Evolutionary conservation across 2,329 filamentous ascomycete species (phyloP), one percentile per base, ranked within the genome.

Genomic region (Paracoccidioides brasiliensis): DNA sequence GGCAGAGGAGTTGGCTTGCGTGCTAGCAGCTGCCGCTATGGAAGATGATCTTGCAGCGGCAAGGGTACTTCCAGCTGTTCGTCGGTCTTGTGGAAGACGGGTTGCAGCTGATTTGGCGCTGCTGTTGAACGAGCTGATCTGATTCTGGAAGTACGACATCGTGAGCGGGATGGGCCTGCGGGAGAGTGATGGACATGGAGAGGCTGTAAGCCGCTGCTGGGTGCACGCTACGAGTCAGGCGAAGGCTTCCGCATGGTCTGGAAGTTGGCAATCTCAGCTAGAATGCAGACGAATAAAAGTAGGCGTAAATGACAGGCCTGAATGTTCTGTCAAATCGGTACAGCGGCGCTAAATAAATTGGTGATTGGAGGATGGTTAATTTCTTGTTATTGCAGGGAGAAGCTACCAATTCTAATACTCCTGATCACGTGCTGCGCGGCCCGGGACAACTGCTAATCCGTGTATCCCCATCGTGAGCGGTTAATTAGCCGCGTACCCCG

Each of bases 131-230:
- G 73, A 77, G 56, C 79, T 80, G 60, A 82, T 78, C 69, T 85
- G 81, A 63, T 81, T 82, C 63, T 85, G 80, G 58, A 86, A 78
- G 62, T 81, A 83, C 56, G 81, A 82, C 80, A 83, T 85, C 63
- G 54, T 71, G 68, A 64, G 59, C 53, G 44, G 10, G 38, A 33
- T 30, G 32, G 3, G 22, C 22, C 22, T 9, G 30, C 10, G 30
- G 15, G 38, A 42, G 12, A 4, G 35, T n/a, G 8, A 9, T 4
- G 14, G 33, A 55, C 2, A 9, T 1, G 37, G 44, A 35, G 32
- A 40, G 32, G 35, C 37, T 28, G 44, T 37, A 32, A 15, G 50
- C 38, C 33, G 41, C 46, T 30, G 32, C 45, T 22, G 33, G 44
- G 33, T 45, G 32, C 41, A 33, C 48, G 28, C 42, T 44, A 41